Evolutionary conservation across 768 basidiomycete genomes (phyloP), one percentile per base, ranked within the genome.

Genomic region (Peribolospora baueri): DNA sequence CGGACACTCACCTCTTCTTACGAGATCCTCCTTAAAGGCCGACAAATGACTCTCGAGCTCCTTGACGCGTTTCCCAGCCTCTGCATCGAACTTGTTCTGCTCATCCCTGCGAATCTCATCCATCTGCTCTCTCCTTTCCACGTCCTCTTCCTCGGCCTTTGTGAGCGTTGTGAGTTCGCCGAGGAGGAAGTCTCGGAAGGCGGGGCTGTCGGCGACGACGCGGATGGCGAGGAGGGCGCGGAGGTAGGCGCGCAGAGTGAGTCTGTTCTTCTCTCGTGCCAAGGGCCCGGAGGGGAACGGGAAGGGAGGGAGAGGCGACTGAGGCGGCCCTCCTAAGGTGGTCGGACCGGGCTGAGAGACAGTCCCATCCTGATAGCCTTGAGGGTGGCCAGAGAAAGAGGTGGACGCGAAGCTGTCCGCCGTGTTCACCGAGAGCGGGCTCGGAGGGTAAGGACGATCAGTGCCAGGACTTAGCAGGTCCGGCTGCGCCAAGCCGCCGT

Each of bases 181-280:
- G 39, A 87, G 71, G 45, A 98, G 70, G 70, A 97, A 98, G 0
- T 82, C 83, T 52, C 75, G 74, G 43, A 95, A 72, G 8, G 95
- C 82, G 4, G 85, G 82, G 0, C 85, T 86, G 48, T 82, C 80
- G 4, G 82, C 80, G n/a, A 93, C 73, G 25, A 73, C 71, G 0
- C 79, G 75, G 1, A 77, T 77, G 36, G 76, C 67, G 54, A 97
- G 72, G 39, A 98, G 70, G 1, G 77, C 67, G 60, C 84, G 82
- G n/a, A 98, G 74, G 68, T 95, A 97, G 0, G 87, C 80, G 14
- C 93, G 78, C 13, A 98, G 76, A 0, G 93, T 97, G 4, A 98
- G 72, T 10, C 93, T 73, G 63, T 98, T 98, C 74, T 88, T 91
- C 67, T 98, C 93, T 37, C 93, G 73, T 1, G 85, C 73, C 25